Conservation (phyloP, 352 stramenopile genomes). For the Salisapilia sapeloensis region DNA sequence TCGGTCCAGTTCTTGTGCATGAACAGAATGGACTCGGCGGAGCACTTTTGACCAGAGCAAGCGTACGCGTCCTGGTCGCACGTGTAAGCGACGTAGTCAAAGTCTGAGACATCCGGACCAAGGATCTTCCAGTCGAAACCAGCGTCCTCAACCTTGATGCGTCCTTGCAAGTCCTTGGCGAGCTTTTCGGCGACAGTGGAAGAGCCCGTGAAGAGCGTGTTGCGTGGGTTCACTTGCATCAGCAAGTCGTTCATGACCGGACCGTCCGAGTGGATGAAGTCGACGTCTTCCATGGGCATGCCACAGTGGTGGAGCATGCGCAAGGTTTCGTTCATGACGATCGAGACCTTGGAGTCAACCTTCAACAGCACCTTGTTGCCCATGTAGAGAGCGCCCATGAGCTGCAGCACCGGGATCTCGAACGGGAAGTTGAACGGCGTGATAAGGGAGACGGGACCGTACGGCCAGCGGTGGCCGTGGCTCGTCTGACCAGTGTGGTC, state of each 20-base stretch:
- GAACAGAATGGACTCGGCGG: slow-evolving; percentile 96
- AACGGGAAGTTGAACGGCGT: slow-evolving; percentile 98
- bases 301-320: slow-evolving; percentile 91
- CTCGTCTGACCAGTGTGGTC: slow-evolving; percentile 94
- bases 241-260: slow-evolving; percentile 91
- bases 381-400: slow-evolving; percentile 97
- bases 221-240: slow-evolving; percentile 83
- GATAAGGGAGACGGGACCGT: slow-evolving; percentile 91
- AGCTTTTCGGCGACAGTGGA: slow-evolving; percentile 89
- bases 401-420: slow-evolving; percentile 97
- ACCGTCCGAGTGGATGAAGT: slow-evolving; percentile 94
- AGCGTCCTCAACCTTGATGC: slow-evolving; percentile 94
- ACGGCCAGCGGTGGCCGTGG: slow-evolving; percentile 92
- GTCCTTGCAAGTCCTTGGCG: slow-evolving; percentile 77
- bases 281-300: slow-evolving; percentile 89
- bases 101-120: slow-evolving; percentile 88
- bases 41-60: slow-evolving; percentile 97
- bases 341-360: slow-evolving; percentile 88
- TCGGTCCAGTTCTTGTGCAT: slow-evolving; percentile 94
- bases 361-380: slow-evolving; percentile 96
- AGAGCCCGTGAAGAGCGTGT: slow-evolving; percentile 97
- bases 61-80: slow-evolving; percentile 98
- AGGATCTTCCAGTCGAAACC: slow-evolving; percentile 99
- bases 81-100: slow-evolving; percentile 96
- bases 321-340: slow-evolving; percentile 97